Conservation (phyloP, 2,329 filamentous ascomycete genomes). For the Cryoendolithus antarcticus region DNA sequence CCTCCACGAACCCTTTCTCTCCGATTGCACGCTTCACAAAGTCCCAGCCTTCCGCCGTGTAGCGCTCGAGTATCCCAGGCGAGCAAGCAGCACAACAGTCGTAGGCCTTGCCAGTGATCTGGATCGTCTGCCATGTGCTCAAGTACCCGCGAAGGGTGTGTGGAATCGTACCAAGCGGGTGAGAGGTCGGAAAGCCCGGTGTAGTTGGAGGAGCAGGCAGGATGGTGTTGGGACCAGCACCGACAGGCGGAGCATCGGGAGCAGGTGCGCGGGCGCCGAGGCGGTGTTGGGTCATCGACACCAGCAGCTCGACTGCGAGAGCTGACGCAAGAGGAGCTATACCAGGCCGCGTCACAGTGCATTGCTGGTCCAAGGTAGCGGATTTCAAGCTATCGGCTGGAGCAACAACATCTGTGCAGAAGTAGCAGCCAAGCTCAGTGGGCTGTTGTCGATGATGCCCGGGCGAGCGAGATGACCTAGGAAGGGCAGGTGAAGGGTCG, state of each 20-base stretch:
- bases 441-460: too few relatives aligned
- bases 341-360: conserved; percentile 88
- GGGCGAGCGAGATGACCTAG: too few relatives aligned
- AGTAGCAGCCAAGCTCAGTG: conserved; percentile 76
- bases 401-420: conserved; percentile 95
- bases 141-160: conserved; percentile 73
- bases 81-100: conserved; percentile 74
- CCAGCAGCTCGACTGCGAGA: conserved; percentile 76
- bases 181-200: conserved; percentile 15
- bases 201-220: conserved; percentile 22
- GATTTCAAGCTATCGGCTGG: conserved; percentile 90
- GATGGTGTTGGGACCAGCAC: conserved; percentile 14
- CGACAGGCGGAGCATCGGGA: conserved; percentile 13
- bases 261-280: conserved; percentile 29
- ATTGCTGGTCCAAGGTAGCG: conserved; percentile 92
- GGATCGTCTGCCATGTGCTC: conserved; percentile 59
- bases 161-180: conserved; percentile 58
- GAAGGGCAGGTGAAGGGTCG: too few relatives aligned
- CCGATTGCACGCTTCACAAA: conserved; percentile 65
- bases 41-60: conserved; percentile 56
- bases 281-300: conserved; percentile 67
- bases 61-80: conserved; percentile 54
- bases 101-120: conserved; percentile 63
- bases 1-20: conserved; percentile 66
- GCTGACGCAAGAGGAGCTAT: conserved; percentile 87